Evolutionary conservation across 495 filamentous ascomycete genomes (phyloP).

Genomic region (Penicillium pancosmium): DNA sequence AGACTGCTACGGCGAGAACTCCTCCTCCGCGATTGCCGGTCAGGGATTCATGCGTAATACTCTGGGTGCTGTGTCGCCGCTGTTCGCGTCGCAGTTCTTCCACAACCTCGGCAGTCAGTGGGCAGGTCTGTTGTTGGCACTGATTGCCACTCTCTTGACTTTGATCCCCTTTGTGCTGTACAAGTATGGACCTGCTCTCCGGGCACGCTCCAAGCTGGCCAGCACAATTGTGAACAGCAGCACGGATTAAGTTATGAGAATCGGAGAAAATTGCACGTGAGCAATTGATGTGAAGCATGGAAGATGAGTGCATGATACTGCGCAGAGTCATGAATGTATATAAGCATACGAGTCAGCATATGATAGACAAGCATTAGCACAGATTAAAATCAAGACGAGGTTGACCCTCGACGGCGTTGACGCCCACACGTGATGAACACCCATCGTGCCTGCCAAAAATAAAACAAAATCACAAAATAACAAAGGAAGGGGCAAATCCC

Average conservation of each 20-base stretch:
- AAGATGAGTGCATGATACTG: background rate
- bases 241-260: background rate
- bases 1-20: constrained; percentile 48
- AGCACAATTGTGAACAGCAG: constrained; percentile 18
- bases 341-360: no score
- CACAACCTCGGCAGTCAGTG: constrained; percentile 46
- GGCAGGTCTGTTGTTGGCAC: constrained; percentile 45
- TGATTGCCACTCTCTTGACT: constrained; percentile 42
- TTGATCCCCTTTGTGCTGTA: constrained; percentile 46
- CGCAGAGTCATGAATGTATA: no score
- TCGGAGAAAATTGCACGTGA: background rate
- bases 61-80: constrained; percentile 51
- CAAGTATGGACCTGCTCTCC: constrained; percentile 44
- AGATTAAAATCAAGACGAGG: background rate
- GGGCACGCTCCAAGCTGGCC: constrained; percentile 38
- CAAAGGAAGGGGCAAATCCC: background rate
- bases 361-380: background rate
- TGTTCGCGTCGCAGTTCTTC: constrained; percentile 54
- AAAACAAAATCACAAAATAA: background rate
- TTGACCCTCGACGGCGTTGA: constrained; percentile 4
- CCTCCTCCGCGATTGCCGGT: constrained; percentile 50
- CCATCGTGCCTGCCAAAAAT: background rate
- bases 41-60: constrained; percentile 54
- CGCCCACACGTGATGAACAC: background rate
- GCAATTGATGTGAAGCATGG: background rate